Conservation (phyloP, 129 eudicot species). For the Flaveria ramosissima region DNA sequence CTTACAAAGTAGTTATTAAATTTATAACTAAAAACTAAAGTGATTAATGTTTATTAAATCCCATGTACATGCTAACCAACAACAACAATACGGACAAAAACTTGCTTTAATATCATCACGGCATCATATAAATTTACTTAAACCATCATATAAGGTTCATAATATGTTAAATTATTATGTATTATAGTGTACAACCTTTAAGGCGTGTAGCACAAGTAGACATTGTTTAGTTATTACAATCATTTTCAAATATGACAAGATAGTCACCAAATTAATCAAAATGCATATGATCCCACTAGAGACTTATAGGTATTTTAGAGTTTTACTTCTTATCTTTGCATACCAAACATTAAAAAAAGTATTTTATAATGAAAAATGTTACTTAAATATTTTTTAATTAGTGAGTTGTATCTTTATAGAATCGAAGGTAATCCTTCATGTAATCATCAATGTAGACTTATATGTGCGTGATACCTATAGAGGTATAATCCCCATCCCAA, state of each 20-base stretch:
- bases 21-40: background rate
- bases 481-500: too few species aligned
- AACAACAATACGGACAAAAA: conserved; percentile 36
- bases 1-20: conserved; percentile 8
- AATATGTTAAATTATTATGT: background rate
- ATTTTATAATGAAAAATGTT: background rate
- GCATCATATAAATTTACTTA: conserved; percentile 12
- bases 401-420: too few species aligned
- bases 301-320: background rate
- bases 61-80: conserved; percentile 30
- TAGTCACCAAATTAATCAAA: conserved; percentile 17
- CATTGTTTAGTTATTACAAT: background rate
- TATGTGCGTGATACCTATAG: too few species aligned
- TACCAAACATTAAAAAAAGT: conserved; percentile 1
- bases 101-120: conserved; percentile 20
- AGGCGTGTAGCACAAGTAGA: background rate
- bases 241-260: conserved; percentile 22
- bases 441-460: too few species aligned
- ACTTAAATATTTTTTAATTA: too few species aligned
- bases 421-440: too few species aligned
- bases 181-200: conserved; percentile 4
- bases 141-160: background rate
- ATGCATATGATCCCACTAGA: conserved; percentile 5
- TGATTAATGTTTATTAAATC: background rate
- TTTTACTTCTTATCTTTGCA: background rate